Evolutionary conservation across 2,329 filamentous ascomycete genomes (phyloP), one percentile per base, ranked within the genome.

Genomic region (Ceratocystis albifundus): DNA sequence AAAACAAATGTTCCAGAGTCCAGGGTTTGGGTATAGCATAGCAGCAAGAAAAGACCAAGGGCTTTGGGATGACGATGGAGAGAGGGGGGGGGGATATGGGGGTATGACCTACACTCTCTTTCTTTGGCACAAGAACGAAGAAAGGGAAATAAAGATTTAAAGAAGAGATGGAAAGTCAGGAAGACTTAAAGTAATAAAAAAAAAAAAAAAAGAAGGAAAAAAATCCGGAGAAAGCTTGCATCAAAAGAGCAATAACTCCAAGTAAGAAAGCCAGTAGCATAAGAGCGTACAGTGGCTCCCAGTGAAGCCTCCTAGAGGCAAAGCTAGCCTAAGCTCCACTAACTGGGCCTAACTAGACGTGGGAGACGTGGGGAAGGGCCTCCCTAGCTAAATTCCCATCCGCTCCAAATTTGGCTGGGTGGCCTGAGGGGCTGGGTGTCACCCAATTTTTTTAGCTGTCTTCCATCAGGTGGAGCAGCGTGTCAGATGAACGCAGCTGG

Each of bases 41-140:
- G 28, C 50, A 30, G 10, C 22, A 36, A 32, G n/a, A 36, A 64
- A n/a, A 48, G 6, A 32, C 32, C 12, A 32, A 25, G 22, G 36
- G 61, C 41, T 62, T 62, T 61, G 61, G 61, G 61, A 62, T 45
- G 61, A 63, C 45, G 61, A 28, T 30, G 41, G 25, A 17, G 32
- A 25, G 15, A 36, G 15, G 25, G 41, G 32, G 44, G 25, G 15
- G 25, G 41, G 32, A 25, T 15, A 36, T 17, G 25, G n/a, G 41
- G 41, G n/a, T 63, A 46, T 44, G 48, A 63, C 41, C 25, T 46
- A 48, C 36, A 46, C 36, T 41, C 36, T 41, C 36, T 41, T 41
- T 41, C 10, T 10, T 41, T 41, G 36, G 10, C 36, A 41, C 36
- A 41, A 3, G 36, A 48, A 28, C 53, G 17, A 28, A 32, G 5